Percentiles rank a stretch among this genome's conserved stretches.
phyloP scores from a whole-genome alignment of 176 grass and related monocot species.

The Oryza nivara region DNA sequence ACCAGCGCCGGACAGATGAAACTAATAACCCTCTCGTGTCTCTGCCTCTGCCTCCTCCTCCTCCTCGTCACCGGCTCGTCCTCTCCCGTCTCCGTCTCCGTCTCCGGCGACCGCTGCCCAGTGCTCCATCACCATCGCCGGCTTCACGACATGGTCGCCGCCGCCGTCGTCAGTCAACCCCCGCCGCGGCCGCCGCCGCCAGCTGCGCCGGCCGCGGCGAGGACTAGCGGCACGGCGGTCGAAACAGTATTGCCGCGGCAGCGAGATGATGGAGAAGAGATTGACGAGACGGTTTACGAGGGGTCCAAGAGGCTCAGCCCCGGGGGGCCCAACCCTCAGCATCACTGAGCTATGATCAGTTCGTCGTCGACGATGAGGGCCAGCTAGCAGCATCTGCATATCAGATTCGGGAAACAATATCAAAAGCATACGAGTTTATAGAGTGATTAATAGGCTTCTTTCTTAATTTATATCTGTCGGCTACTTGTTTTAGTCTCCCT shows the following conservation, averaged over 20 bases:
- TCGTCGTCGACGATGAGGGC: not conserved
- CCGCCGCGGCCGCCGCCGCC: too few species aligned
- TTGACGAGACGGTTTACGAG: slow-evolving; percentile 4
- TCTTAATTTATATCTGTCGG: not conserved
- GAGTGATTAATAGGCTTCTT: not conserved
- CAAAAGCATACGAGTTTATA: not conserved
- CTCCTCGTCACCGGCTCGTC: not conserved
- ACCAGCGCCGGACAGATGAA: not conserved
- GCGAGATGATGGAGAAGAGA: not conserved
- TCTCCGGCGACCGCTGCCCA: slow-evolving; percentile 11
- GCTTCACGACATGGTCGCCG: not conserved
- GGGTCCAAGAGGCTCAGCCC: slow-evolving; percentile 67
- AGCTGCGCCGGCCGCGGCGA: not conserved
- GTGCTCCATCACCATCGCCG: not conserved
- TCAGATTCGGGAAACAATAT: not conserved
- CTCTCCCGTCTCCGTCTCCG: not conserved
- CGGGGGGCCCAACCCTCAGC: slow-evolving; percentile 78
- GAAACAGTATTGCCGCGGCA: not conserved
- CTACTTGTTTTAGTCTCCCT: not conserved
- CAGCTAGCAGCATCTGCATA: slow-evolving; percentile 7
- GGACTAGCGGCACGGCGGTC: not conserved
- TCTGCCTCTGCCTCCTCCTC: not conserved
- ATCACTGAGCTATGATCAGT: slow-evolving; percentile 52
- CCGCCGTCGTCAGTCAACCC: too few species aligned
- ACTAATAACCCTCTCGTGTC: not conserved